Conservation (phyloP, 805 yeast genomes). For the Cyberlindnera euphorbiae region DNA sequence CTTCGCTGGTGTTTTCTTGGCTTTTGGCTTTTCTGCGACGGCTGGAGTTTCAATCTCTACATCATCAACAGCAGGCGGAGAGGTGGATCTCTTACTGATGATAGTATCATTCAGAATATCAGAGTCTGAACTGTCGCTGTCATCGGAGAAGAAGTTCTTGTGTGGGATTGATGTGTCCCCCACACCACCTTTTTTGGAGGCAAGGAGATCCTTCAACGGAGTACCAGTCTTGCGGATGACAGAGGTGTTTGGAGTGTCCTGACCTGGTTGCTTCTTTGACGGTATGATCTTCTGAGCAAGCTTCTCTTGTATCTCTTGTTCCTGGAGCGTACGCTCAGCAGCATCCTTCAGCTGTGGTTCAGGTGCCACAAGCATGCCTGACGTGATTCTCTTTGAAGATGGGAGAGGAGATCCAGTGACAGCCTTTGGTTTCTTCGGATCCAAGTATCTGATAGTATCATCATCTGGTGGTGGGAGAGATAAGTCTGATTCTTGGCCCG, state of each 20-base stretch:
- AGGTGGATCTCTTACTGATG: neutral
- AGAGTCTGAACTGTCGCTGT: slow-evolving; percentile 2
- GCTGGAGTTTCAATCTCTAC: neutral
- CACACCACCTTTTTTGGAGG: neutral
- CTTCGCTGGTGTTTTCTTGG: neutral
- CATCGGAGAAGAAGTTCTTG: slow-evolving; percentile 14
- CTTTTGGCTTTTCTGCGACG: neutral
- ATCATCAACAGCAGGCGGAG: too few relatives aligned
- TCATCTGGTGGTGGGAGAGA: slow-evolving; percentile 27
- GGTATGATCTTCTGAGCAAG: slow-evolving; percentile 21
- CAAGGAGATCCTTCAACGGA: slow-evolving; percentile 5
- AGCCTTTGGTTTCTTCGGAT: slow-evolving; percentile 23
- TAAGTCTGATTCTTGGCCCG: slow-evolving; percentile 30
- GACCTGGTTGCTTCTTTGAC: slow-evolving; percentile 12
- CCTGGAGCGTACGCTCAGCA: slow-evolving; percentile 34
- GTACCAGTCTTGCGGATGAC: slow-evolving; percentile 1
- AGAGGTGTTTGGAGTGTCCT: slow-evolving; percentile 2
- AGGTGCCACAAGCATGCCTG: slow-evolving; percentile 40
- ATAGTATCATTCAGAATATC: too few relatives aligned
- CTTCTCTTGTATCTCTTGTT: slow-evolving; percentile 30
- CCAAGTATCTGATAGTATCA: slow-evolving; percentile 16
- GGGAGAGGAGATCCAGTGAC: slow-evolving; percentile 20
- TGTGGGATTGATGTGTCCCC: slow-evolving; percentile 1
- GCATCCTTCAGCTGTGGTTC: slow-evolving; percentile 39
- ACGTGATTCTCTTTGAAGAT: slow-evolving; percentile 34